Conservation (phyloP, 106 monocot genomes). For the Chionographis japonica region DNA sequence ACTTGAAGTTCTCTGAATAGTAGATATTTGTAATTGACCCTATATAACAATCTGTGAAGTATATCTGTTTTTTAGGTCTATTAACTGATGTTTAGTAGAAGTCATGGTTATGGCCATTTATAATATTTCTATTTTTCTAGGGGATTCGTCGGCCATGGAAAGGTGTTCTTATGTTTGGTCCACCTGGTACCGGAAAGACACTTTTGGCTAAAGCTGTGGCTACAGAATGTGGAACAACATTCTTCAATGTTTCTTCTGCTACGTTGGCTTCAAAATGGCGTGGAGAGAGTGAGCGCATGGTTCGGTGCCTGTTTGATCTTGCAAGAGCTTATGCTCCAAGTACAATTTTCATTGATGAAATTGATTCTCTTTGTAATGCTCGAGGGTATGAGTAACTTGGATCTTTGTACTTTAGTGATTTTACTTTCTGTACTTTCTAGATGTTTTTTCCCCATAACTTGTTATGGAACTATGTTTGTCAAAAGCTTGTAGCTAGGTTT, state of each 20-base stretch:
- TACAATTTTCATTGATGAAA: conserved; percentile 98
- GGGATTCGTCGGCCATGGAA: conserved; percentile 98
- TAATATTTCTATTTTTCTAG: conserved; percentile 26
- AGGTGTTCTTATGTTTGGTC: conserved; percentile 99
- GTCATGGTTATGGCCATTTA: neutral
- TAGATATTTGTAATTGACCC: no score
- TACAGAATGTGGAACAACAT: conserved; percentile 98
- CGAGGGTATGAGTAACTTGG: conserved; percentile 62
- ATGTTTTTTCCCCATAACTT: no score
- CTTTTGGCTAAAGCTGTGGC: conserved; percentile 98
- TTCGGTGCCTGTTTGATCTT: conserved; percentile 90
- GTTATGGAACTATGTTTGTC: no score
- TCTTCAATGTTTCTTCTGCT: conserved; percentile 98
- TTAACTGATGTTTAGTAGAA: no score
- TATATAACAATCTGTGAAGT: no score
- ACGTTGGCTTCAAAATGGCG: conserved; percentile 99
- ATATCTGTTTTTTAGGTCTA: no score
- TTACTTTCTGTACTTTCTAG: no score
- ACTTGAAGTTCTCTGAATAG: no score
- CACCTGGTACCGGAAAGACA: conserved; percentile 97
- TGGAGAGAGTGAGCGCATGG: conserved; percentile 99
- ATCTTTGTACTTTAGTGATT: neutral
- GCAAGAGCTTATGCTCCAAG: conserved; percentile 97
- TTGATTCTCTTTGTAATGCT: conserved; percentile 97
- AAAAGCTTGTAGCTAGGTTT: no score